A percentile compares a stretch with the other conserved stretches of the same genome.
Evolutionary conservation across 2,329 filamentous ascomycete genomes (phyloP).

Genomic region (Moelleriella libera): DNA sequence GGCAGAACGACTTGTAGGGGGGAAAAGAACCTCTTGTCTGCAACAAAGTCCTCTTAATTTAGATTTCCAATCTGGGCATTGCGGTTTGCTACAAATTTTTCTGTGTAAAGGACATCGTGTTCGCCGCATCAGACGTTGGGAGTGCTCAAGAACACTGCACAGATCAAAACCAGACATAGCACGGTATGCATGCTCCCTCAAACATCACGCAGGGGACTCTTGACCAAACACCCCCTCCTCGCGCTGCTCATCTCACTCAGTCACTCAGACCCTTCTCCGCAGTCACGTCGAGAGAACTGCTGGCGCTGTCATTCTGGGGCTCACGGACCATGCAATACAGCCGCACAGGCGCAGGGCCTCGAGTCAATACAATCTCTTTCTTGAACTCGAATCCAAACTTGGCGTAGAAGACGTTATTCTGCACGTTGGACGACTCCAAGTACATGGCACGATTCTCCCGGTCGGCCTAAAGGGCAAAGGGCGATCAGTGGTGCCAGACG

Average conservation of each 20-base stretch:
- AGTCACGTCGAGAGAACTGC: background rate
- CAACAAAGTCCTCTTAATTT: no score
- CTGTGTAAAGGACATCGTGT: no score
- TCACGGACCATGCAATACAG: slow-evolving; percentile 76
- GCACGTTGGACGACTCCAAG: slow-evolving; percentile 59
- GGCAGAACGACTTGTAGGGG: no score
- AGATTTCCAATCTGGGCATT: no score
- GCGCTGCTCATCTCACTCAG: background rate
- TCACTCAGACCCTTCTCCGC: background rate
- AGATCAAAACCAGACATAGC: no score
- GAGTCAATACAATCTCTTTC: slow-evolving; percentile 47
- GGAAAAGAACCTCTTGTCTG: no score
- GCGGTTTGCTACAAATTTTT: no score
- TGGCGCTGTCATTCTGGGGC: slow-evolving; percentile 28
- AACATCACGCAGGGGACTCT: no score
- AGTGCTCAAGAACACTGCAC: no score
- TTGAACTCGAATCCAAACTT: slow-evolving; percentile 60
- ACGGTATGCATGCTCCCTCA: no score
- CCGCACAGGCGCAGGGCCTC: slow-evolving; percentile 42
- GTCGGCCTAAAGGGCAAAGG: slow-evolving; percentile 44
- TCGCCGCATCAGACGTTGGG: no score
- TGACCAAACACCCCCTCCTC: background rate
- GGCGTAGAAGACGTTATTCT: slow-evolving; percentile 58
- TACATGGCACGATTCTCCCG: slow-evolving; percentile 54
- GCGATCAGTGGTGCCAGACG: background rate